Conservation (phyloP, 176 grass and related monocot genomes). For the Chloris gayana region DNA sequence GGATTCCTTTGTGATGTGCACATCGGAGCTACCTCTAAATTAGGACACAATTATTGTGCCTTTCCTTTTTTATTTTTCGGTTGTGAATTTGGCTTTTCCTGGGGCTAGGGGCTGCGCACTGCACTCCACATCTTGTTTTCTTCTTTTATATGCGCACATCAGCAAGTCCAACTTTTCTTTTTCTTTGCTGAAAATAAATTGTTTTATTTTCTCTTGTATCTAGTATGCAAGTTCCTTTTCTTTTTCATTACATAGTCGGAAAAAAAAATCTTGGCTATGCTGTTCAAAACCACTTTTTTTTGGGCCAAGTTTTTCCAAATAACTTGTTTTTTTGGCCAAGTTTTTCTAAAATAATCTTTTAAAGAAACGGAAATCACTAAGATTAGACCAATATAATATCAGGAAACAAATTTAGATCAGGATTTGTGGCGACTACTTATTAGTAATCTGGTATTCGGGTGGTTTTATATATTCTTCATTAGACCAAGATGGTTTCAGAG, state of each 20-base stretch:
- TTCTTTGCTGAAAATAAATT: not conserved
- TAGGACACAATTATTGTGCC: slow-evolving; percentile 19
- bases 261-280: not conserved
- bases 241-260: no score
- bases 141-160: not conserved
- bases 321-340: no score
- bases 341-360: no score
- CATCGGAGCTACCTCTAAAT: slow-evolving; percentile 26
- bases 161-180: not conserved
- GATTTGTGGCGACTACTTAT: not conserved
- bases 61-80: not conserved
- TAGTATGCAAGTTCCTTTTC: not conserved
- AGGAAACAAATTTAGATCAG: not conserved
- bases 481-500: no score
- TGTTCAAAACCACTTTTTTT: no score
- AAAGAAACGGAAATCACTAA: not conserved
- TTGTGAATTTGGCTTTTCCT: slow-evolving; percentile 36
- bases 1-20: slow-evolving; percentile 40
- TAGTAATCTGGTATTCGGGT: not conserved
- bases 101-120: not conserved
- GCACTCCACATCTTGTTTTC: not conserved
- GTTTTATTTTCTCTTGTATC: not conserved
- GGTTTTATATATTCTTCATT: not conserved
- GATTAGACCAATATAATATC: no score
- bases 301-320: no score